Conservation (phyloP, 2,329 filamentous ascomycete species). For the Pseudophaeomoniella oleicola region DNA sequence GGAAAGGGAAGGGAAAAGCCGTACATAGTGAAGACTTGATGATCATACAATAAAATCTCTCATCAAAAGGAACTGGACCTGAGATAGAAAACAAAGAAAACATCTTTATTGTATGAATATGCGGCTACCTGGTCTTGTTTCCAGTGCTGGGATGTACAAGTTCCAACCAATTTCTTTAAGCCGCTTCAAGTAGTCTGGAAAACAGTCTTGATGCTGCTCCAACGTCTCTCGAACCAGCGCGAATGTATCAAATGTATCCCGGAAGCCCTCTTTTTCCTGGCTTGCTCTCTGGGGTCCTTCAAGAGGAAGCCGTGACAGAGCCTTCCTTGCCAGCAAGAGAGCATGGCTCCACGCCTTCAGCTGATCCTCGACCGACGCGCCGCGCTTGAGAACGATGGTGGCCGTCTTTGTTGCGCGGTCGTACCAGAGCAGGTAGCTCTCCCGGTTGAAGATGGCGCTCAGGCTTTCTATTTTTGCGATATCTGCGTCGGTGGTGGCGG, state of each 20-base stretch:
- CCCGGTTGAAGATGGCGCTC: slow-evolving; percentile 33
- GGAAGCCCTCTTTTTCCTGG: slow-evolving; percentile 1
- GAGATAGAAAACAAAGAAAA: not conserved
- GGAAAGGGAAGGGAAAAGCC: too few species aligned
- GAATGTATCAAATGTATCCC: too few species aligned
- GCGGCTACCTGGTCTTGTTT: slow-evolving; percentile 2
- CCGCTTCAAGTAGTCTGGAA: slow-evolving; percentile 5
- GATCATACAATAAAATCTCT: too few species aligned
- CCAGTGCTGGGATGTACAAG: slow-evolving; percentile 3
- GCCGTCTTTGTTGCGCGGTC: slow-evolving; percentile 25
- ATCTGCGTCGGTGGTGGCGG: not conserved
- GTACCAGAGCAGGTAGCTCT: slow-evolving; percentile 49
- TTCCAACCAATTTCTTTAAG: slow-evolving; percentile 9
- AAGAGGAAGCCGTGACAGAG: slow-evolving; percentile 9
- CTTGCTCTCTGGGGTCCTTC: slow-evolving; percentile 8
- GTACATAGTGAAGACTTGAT: too few species aligned
- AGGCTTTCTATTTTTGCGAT: slow-evolving; percentile 28
- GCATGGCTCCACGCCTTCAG: slow-evolving; percentile 51
- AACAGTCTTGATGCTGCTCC: slow-evolving; percentile 4
- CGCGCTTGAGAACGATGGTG: slow-evolving; percentile 51
- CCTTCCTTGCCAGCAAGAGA: slow-evolving; percentile 28
- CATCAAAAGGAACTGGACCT: too few species aligned
- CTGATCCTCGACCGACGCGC: slow-evolving; percentile 33
- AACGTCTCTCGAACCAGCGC: slow-evolving; percentile 6
- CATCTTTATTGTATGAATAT: too few species aligned